Evolutionary conservation across 1,284 basidiomycete species (phyloP), one percentile per base, ranked within the genome.

Genomic region (Cutaneotrichosporon mucoides): DNA sequence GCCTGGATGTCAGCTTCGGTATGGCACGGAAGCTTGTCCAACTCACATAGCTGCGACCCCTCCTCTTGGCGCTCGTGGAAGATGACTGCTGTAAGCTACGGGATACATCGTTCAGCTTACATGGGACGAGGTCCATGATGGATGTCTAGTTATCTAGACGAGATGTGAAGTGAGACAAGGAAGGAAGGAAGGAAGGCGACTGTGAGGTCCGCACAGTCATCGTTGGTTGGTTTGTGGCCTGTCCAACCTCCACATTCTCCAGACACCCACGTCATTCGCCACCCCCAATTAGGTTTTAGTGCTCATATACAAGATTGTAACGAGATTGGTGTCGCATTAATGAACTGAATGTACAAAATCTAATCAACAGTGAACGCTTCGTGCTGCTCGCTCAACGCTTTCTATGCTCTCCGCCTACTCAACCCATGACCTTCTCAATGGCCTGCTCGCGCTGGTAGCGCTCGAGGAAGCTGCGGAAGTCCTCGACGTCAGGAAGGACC

Each of bases 41-140:
- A 56, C 45, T 40, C 57, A 75, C 78, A 79, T 11, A 79, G 68
- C 66, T 74, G 76, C 13, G 75, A 79, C 36, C 79, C 80, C 48
- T 65, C 64, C 60, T 75, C 80, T 68, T 78, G 79, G 58, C 67
- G 67, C 63, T 78, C 75, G 55, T 72, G 76, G 55, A 75, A 78
- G 63, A 78, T 76, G 63, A 66, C 74, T 72, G 61, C 24, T 15
- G 42, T 58, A 13, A 54, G 55, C 45, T 13, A 12, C 38, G 13
- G 9, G 4, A 24, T 24, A 11, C 41, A 16, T 16, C 6, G 44
- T 12, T 38, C 16, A 11, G 24, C 47, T 35, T 42, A 63, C 61
- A 63, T 11, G 57, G 56, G 5, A 56, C 53, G 50, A 56, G 56
- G 41, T 64, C 62, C 62, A 63, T 63, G 35, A 13, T 53, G 38